These are phyloP conservation scores for Chlorella sp. DNA, from an alignment of 139 green algal genomes.

Conservation along the genomic window DNA sequence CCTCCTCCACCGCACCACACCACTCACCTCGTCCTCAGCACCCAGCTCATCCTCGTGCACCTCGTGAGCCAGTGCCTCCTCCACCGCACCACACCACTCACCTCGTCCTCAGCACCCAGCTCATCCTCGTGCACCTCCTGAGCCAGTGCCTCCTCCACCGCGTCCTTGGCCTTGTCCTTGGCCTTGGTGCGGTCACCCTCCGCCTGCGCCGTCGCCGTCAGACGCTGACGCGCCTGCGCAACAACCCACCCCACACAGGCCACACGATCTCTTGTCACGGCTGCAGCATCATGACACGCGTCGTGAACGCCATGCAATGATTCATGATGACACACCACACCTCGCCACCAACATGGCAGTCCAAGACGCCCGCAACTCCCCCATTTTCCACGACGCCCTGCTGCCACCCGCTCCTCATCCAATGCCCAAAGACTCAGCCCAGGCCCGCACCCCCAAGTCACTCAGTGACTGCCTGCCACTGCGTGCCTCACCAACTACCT, in stretches of 20 bases:
- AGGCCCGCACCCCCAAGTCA: not conserved
- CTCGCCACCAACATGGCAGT: too few species aligned
- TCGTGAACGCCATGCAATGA: too few species aligned
- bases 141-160: not conserved
- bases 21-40: conserved; percentile 5
- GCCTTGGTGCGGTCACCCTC: not conserved
- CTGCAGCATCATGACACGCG: too few species aligned
- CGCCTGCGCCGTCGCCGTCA: not conserved
- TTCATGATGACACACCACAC: too few species aligned
- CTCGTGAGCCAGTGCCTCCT: conserved; percentile 3
- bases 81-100: not conserved
- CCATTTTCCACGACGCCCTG: too few species aligned
- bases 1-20: not conserved
- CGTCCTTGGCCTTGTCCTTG: not conserved
- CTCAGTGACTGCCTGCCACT: not conserved
- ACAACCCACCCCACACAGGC: not conserved
- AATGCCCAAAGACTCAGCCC: too few species aligned
- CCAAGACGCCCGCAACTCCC: too few species aligned
- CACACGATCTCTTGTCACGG: too few species aligned
- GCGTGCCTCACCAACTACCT: not conserved
- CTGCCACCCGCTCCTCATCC: too few species aligned
- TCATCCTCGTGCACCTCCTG: not conserved
- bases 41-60: conserved; percentile 8
- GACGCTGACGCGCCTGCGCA: not conserved
- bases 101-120: not conserved